These are phyloP conservation scores for Suhomyces choctaworum DNA, from an alignment of 1,139 yeast species.

Conservation along the genomic window DNA sequence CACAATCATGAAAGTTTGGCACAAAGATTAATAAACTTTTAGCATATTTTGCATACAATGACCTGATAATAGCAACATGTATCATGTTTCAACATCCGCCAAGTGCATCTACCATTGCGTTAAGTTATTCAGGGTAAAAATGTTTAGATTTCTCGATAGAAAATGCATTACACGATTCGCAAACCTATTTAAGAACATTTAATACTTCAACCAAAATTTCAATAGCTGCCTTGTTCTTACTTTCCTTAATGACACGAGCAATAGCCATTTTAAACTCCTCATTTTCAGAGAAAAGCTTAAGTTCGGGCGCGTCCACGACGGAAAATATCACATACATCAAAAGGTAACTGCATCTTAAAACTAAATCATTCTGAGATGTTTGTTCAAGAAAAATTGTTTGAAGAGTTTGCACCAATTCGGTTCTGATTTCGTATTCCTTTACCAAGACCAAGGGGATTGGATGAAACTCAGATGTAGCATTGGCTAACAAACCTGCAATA, in stretches of 20 bases:
- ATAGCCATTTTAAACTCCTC: slow-evolving; percentile 23
- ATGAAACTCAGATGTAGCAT: slow-evolving; percentile 49
- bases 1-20: slow-evolving; percentile 36
- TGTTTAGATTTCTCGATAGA: no score
- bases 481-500: slow-evolving; percentile 50
- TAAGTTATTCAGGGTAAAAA: no score
- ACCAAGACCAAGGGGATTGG: slow-evolving; percentile 41
- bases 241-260: slow-evolving; percentile 14
- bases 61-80: not conserved
- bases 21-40: slow-evolving; percentile 41
- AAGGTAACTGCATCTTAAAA: slow-evolving; percentile 38
- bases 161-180: no score
- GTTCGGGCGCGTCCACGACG: slow-evolving; percentile 16
- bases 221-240: slow-evolving; percentile 20
- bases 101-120: no score
- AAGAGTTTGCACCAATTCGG: slow-evolving; percentile 25
- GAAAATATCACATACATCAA: slow-evolving; percentile 33
- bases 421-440: slow-evolving; percentile 23
- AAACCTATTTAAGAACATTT: slow-evolving; percentile 14
- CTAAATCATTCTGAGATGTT: slow-evolving; percentile 28
- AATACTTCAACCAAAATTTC: slow-evolving; percentile 25
- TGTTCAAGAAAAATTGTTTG: slow-evolving; percentile 32
- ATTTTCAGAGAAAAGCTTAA: slow-evolving; percentile 16
- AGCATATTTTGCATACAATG: not conserved
- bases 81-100: not conserved